Percentiles rank a stretch among this genome's conserved stretches.
Conservation (phyloP, 345 rosid species). For the Moricandia arvensis region DNA sequence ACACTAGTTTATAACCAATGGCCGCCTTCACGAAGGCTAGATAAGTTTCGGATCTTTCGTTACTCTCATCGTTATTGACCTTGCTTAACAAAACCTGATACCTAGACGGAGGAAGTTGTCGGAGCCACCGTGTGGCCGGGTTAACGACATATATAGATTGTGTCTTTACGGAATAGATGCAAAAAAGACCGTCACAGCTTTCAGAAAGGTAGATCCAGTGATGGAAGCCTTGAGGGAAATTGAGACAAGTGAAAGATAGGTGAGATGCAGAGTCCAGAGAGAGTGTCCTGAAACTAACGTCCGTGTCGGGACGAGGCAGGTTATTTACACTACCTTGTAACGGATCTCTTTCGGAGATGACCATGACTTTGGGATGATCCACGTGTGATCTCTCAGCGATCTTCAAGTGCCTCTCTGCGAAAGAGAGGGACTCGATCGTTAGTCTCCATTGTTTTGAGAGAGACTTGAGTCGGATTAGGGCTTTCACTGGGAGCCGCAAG, state of each 20-base stretch:
- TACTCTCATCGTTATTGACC: not conserved
- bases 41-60: not conserved
- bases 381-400: not conserved
- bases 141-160: not conserved
- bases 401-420: slow-evolving; percentile 11
- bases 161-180: not conserved
- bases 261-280: not conserved
- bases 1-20: slow-evolving; percentile 9
- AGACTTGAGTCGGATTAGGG: not conserved
- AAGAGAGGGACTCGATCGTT: not conserved
- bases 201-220: not conserved
- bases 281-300: not conserved
- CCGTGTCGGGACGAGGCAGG: not conserved
- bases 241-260: not conserved
- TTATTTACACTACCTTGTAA: not conserved
- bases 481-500: slow-evolving; percentile 6
- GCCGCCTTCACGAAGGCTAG: slow-evolving; percentile 15
- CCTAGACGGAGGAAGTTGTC: slow-evolving; percentile 19
- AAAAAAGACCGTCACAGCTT: not conserved
- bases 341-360: not conserved
- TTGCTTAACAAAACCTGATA: not conserved
- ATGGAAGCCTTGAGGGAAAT: not conserved
- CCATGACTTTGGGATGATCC: not conserved
- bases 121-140: slow-evolving; percentile 8
- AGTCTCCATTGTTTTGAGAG: slow-evolving; percentile 19